phyloP scores from a whole-genome alignment of 2,329 filamentous ascomycete species.

The Elsinoe necatrix region DNA sequence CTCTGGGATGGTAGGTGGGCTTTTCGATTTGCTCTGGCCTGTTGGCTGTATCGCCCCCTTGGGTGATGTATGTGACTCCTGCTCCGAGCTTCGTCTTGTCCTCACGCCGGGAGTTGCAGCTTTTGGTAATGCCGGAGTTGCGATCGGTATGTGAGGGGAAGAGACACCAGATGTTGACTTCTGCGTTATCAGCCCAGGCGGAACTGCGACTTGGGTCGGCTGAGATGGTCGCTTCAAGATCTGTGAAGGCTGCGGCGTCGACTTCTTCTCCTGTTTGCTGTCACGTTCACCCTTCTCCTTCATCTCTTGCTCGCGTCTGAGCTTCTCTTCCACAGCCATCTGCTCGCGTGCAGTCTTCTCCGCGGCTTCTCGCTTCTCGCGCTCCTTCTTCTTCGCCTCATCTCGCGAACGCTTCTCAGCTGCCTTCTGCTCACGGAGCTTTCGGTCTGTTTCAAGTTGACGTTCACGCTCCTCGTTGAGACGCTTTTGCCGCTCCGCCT shows the following conservation, averaged over 20 bases:
- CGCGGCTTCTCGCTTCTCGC: conserved; percentile 51
- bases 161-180: conserved; percentile 48
- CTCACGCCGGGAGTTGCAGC: conserved; percentile 67
- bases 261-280: conserved; percentile 31
- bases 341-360: conserved; percentile 70
- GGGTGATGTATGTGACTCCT: conserved; percentile 62
- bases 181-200: conserved; percentile 45
- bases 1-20: conserved; percentile 47
- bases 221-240: conserved; percentile 52
- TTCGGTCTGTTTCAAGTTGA: conserved; percentile 78
- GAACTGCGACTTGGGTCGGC: conserved; percentile 46
- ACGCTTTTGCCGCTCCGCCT: conserved; percentile 72
- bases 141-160: conserved; percentile 71
- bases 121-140: conserved; percentile 75
- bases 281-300: conserved; percentile 39
- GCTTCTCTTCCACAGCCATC: conserved; percentile 49
- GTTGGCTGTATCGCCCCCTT: conserved; percentile 53
- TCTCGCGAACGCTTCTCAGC: conserved; percentile 69
- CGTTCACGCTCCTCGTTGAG: conserved; percentile 77
- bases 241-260: conserved; percentile 32
- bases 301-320: conserved; percentile 55
- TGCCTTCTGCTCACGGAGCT: conserved; percentile 69
- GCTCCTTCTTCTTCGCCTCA: conserved; percentile 67
- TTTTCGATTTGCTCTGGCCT: conserved; percentile 45
- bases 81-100: conserved; percentile 67